Evolutionary conservation across 495 filamentous ascomycete genomes (phyloP), one percentile per base, ranked within the genome.

Genomic region (Lindgomyces ingoldianus): DNA sequence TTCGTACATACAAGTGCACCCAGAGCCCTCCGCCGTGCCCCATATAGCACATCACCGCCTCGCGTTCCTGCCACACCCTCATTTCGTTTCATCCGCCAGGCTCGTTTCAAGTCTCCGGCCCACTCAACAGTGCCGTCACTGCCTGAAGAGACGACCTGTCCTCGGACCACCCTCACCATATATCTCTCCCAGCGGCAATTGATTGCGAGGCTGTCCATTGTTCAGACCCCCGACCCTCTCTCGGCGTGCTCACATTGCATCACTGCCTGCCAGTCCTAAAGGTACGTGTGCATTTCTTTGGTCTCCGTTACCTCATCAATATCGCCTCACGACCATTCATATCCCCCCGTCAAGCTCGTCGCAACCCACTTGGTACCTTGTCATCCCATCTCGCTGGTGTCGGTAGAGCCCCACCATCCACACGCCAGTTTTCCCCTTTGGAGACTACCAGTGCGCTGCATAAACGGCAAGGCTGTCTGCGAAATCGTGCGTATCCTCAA

Each of bases 81-180:
- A 56, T 55, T 49, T 63, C 51, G 60, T 63, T 63, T 63, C 60
- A 63, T 49, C 51, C 60, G 60, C 60, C 60, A 24, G 59, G 9
- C 44, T 33, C 21, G 58, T 61, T 61, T 53, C 47, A 61, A 21
- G 39, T 44, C 14, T 22, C n/a, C 19, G 36, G 14, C 24, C 21
- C 30, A 24, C 52, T 41, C 52, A 29, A n/a, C 44, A 14, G 44
- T 12, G 12, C 46, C 33, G 14, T 14, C 33, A 6, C 6, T 39
- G 33, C 33, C 33, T 39, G n/a, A 55, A 22, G 4, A 25, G 14
- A 41, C 26, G 25, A 55, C 44, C 44, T 53, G 48, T 49, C 47
- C 58, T 61, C 30, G 21, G 33, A 18, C 56, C 12, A 19, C 29
- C n/a, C 3, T 14, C 18, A 22, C 14, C 48, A 52, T 52, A 52